Evolutionary conservation across 75 land plant genomes (phyloP).

Genomic region (Azolla pinnata): DNA sequence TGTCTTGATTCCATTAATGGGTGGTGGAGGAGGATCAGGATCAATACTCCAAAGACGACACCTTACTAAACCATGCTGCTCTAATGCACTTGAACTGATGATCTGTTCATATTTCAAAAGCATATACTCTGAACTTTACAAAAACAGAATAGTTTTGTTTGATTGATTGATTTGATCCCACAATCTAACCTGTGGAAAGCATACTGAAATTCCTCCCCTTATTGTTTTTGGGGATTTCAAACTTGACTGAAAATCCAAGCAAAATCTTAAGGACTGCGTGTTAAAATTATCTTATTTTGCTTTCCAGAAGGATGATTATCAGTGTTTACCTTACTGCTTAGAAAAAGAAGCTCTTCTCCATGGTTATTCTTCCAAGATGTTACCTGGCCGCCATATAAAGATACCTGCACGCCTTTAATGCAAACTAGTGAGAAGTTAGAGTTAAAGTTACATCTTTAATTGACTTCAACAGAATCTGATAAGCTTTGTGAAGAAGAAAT

Average conservation of each 20-base stretch:
- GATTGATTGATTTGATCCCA: neutral
- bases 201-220: constrained; percentile 61
- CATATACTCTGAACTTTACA: neutral
- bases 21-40: constrained; percentile 36
- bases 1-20: constrained; percentile 36
- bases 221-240: constrained; percentile 56
- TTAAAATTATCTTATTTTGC: no score
- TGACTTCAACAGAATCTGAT: no score
- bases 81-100: constrained; percentile 45
- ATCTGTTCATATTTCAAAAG: constrained; percentile 21
- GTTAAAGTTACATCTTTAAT: no score
- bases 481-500: no score
- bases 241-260: constrained; percentile 23
- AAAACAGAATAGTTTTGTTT: neutral
- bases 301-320: no score
- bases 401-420: constrained; percentile 29
- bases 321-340: constrained; percentile 65
- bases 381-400: constrained; percentile 63
- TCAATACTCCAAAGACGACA: constrained; percentile 52
- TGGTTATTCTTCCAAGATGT: constrained; percentile 72
- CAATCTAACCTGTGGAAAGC: constrained; percentile 62
- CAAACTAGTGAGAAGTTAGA: no score
- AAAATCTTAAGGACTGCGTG: no score
- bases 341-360: constrained; percentile 66
- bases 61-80: constrained; percentile 66